phyloP scores from a whole-genome alignment of 2,329 filamentous ascomycete species.

The Colletotrichum higginsianum region DNA sequence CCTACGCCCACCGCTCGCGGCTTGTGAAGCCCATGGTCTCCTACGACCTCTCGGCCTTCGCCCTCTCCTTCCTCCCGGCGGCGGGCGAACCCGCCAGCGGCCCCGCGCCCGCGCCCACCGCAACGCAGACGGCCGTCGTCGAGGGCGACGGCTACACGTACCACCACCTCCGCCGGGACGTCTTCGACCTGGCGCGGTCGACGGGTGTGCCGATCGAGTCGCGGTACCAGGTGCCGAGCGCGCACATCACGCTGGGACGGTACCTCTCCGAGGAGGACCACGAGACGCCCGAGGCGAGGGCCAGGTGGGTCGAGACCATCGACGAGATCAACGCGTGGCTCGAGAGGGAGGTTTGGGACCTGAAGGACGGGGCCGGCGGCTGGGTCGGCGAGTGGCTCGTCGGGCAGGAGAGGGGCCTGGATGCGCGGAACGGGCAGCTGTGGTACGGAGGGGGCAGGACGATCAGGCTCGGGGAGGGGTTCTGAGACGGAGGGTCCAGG shows the following conservation, averaged over 20 bases:
- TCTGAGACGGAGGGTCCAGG: conserved; percentile 54
- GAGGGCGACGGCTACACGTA: conserved; percentile 83
- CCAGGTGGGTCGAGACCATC: conserved; percentile 77
- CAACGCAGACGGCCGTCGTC: conserved; percentile 52
- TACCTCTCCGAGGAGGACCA: conserved; percentile 81
- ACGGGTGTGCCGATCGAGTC: conserved; percentile 80
- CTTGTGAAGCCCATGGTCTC: conserved; percentile 87
- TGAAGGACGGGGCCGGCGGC: conserved; percentile 51
- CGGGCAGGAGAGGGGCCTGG: conserved; percentile 87
- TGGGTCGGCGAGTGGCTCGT: conserved; percentile 83
- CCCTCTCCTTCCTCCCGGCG: conserved; percentile 89
- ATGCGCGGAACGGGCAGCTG: conserved; percentile 79
- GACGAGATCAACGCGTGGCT: conserved; percentile 86
- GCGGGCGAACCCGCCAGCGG: conserved; percentile 69
- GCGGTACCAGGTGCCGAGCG: conserved; percentile 89
- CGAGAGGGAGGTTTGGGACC: conserved; percentile 78
- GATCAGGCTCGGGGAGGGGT: conserved; percentile 74
- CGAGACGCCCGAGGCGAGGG: conserved; percentile 70
- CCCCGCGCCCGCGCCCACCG: conserved; percentile 57
- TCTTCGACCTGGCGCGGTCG: conserved; percentile 74
- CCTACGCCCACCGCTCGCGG: conserved; percentile 76
- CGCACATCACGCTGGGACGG: conserved; percentile 88
- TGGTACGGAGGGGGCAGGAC: conserved; percentile 92
- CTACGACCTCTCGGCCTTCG: conserved; percentile 88
- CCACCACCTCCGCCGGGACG: conserved; percentile 88